Evolutionary conservation across 257 asterid species (phyloP).

Genomic region (Coffea canephora): DNA sequence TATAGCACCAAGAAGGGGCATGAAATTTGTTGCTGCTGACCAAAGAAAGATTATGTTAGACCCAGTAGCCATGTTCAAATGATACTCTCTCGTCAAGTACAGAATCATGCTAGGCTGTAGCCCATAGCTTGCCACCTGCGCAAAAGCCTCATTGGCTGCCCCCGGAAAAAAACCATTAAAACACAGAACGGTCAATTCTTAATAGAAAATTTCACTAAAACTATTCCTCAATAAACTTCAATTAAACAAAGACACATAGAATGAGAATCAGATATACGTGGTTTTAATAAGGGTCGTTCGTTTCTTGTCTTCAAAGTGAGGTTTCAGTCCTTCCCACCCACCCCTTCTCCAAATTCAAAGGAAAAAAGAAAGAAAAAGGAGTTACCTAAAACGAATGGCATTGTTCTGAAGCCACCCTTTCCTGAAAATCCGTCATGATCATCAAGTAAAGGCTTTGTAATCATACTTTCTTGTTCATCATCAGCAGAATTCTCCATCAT

Average conservation of each 20-base stretch:
- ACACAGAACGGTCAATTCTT: neutral
- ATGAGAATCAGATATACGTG: neutral
- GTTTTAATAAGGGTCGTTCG: neutral
- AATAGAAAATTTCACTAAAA: neutral
- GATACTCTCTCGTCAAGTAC: conserved; percentile 55
- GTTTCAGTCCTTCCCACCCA: too few species aligned
- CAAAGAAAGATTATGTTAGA: conserved; percentile 54
- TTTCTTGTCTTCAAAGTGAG: neutral
- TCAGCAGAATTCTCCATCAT: too few species aligned
- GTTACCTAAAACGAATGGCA: too few species aligned
- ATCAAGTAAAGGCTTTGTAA: too few species aligned
- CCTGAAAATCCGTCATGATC: too few species aligned
- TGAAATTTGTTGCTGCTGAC: conserved; percentile 58
- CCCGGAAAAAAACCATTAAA: neutral
- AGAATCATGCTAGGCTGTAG: conserved; percentile 58
- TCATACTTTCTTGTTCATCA: neutral
- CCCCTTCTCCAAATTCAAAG: too few species aligned
- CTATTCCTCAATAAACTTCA: neutral
- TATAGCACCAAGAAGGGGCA: conserved; percentile 60
- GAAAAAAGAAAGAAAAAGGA: too few species aligned
- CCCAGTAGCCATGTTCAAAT: conserved; percentile 49
- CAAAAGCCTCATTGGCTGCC: conserved; percentile 53
- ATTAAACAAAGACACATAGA: neutral
- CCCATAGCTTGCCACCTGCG: conserved; percentile 54
- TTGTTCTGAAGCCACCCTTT: too few species aligned